Evolutionary conservation across 306 rosid species (phyloP).

Genomic region (Cyclanthera cordifolia): DNA sequence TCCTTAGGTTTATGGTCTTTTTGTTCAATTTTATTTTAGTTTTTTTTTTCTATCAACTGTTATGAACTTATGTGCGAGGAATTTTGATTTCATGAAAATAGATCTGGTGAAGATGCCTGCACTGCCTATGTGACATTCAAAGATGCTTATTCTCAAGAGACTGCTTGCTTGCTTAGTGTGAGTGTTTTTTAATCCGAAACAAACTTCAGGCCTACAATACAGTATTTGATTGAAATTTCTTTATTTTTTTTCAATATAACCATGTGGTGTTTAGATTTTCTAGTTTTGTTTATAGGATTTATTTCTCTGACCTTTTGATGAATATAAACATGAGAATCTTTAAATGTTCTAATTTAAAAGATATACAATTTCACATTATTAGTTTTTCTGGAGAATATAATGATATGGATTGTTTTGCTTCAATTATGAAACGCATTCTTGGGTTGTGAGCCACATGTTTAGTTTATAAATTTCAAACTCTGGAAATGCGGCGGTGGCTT

Average conservation of each 20-base stretch:
- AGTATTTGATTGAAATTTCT: not conserved
- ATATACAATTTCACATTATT: not conserved
- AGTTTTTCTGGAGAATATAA: not conserved
- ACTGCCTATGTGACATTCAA: constrained; percentile 80
- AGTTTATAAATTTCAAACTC: not conserved
- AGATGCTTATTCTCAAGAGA: constrained; percentile 74
- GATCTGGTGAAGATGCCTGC: constrained; percentile 67
- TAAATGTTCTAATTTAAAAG: not conserved
- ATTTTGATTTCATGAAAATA: constrained; percentile 11
- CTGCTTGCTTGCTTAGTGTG: constrained; percentile 92
- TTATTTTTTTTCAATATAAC: not conserved
- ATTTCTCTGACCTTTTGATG: not conserved
- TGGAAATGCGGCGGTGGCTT: not conserved
- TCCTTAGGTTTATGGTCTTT: not conserved
- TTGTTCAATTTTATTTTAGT: not conserved
- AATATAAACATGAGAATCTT: not conserved
- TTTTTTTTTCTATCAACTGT: too few relatives aligned
- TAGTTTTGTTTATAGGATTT: not conserved
- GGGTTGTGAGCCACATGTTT: not conserved
- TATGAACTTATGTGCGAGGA: not conserved
- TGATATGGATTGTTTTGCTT: not conserved
- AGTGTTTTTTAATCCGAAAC: constrained; percentile 24
- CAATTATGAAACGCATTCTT: not conserved
- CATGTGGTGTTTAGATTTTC: not conserved
- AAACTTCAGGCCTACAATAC: not conserved